A percentile compares a stretch with the other conserved stretches of the same genome.
Evolutionary conservation across 116 monocot species (phyloP).

Genomic region (Iris pallida): DNA sequence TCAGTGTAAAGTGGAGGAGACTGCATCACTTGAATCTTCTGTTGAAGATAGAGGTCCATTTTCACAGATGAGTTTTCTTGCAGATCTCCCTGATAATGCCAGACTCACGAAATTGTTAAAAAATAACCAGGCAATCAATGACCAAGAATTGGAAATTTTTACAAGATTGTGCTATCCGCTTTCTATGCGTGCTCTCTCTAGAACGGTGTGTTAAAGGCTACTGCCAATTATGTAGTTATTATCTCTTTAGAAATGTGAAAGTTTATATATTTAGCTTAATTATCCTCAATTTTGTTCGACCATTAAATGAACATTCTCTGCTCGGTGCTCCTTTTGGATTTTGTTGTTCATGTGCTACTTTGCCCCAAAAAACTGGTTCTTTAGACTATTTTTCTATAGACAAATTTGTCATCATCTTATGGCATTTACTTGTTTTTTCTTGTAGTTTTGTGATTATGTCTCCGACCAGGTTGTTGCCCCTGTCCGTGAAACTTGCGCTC

Average conservation of each 20-base stretch:
- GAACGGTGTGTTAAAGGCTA: conserved; percentile 59
- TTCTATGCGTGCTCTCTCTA: conserved; percentile 83
- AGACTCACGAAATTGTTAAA: conserved; percentile 73
- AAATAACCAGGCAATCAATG: conserved; percentile 59
- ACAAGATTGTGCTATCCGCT: conserved; percentile 96
- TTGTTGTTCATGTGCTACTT: not conserved
- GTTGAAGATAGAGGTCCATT: conserved; percentile 21
- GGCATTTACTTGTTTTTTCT: conserved; percentile 3
- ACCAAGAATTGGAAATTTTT: conserved; percentile 92
- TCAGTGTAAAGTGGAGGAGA: conserved; percentile 18
- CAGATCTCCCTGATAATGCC: conserved; percentile 41
- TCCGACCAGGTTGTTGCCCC: conserved; percentile 99
- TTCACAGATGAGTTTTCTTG: conserved; percentile 17
- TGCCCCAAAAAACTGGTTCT: not conserved
- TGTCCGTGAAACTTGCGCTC: conserved; percentile 96
- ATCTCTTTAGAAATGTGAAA: too few species aligned
- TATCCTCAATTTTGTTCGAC: not conserved
- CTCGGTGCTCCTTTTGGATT: conserved; percentile 6
- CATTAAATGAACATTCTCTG: not conserved
- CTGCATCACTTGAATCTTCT: conserved; percentile 6
- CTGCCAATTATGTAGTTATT: too few species aligned
- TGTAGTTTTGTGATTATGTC: conserved; percentile 95
- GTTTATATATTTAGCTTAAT: not conserved
- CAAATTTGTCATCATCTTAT: not conserved
- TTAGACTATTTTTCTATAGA: not conserved